These are phyloP conservation scores for Kluyveromyces dobzhanskii DNA, from an alignment of 805 yeast species.

Conservation along the genomic window DNA sequence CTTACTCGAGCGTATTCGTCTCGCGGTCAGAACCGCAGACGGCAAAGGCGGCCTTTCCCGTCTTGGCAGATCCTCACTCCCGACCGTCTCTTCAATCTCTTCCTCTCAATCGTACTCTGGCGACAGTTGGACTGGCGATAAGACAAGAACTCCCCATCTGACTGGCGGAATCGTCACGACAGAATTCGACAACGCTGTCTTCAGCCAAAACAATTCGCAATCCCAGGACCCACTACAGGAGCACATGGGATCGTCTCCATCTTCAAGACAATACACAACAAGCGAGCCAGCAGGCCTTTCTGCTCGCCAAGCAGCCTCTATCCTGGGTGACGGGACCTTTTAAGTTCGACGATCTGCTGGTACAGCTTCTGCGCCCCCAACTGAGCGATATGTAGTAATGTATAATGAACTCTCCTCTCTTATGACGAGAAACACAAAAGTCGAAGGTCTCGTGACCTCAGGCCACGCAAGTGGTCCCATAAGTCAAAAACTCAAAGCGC, in stretches of 20 bases:
- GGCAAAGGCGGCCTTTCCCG: conserved; percentile 73
- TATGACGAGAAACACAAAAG: too few species aligned
- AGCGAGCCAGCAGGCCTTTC: conserved; percentile 41
- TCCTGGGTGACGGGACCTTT: conserved; percentile 72
- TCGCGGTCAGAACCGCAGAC: conserved; percentile 69
- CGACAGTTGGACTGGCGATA: conserved; percentile 54
- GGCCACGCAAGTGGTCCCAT: too few species aligned
- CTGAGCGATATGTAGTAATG: too few species aligned
- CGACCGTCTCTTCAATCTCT: conserved; percentile 9
- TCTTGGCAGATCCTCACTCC: conserved; percentile 45
- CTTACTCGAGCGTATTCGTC: conserved; percentile 60
- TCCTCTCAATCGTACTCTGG: conserved; percentile 42
- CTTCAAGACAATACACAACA: background rate
- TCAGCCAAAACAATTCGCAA: background rate
- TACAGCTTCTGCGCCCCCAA: too few species aligned
- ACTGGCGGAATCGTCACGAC: conserved; percentile 16
- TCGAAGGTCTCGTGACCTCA: too few species aligned
- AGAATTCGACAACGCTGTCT: conserved; percentile 18
- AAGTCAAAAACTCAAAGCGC: too few species aligned
- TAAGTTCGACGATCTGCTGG: too few species aligned
- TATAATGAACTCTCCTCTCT: too few species aligned
- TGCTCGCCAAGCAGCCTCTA: conserved; percentile 75
- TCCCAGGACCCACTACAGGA: conserved; percentile 11
- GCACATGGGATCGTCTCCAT: background rate
- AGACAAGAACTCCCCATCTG: conserved; percentile 24